phyloP scores from a whole-genome alignment of 306 rosid genomes.

The Purshia tridentata region DNA sequence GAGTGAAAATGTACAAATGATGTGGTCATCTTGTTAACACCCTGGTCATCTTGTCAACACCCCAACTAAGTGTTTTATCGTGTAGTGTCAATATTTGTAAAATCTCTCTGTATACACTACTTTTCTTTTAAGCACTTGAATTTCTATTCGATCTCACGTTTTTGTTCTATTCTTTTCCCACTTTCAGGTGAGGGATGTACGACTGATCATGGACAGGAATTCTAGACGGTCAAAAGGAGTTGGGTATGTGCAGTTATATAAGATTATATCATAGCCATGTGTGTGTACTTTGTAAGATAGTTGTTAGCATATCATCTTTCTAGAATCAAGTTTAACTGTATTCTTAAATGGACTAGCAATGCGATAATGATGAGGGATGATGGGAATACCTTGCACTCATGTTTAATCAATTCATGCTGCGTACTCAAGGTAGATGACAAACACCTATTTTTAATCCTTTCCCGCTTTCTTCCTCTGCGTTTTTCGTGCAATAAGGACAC shows the following conservation, averaged over 20 bases:
- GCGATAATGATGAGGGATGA: slow-evolving; percentile 98
- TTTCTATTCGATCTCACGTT: slow-evolving; percentile 10
- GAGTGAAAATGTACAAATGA: slow-evolving; percentile 39
- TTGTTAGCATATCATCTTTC: slow-evolving; percentile 49
- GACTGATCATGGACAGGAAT: slow-evolving; percentile 98
- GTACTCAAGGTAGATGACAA: slow-evolving; percentile 82
- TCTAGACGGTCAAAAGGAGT: slow-evolving; percentile 99
- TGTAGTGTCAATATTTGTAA: slow-evolving; percentile 16
- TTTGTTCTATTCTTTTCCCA: not conserved
- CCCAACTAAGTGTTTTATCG: slow-evolving; percentile 31
- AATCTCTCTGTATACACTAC: slow-evolving; percentile 8
- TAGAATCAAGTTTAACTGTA: slow-evolving; percentile 84
- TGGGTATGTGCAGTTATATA: slow-evolving; percentile 69
- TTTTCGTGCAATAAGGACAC: slow-evolving; percentile 41
- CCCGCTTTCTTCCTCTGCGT: slow-evolving; percentile 49
- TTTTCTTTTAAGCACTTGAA: not conserved
- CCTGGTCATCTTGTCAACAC: slow-evolving; percentile 29
- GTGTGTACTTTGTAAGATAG: slow-evolving; percentile 47
- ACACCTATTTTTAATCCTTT: slow-evolving; percentile 60
- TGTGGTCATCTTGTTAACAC: slow-evolving; percentile 27
- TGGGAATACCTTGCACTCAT: slow-evolving; percentile 97
- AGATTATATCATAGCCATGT: slow-evolving; percentile 20
- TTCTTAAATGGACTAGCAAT: slow-evolving; percentile 98
- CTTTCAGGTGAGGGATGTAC: slow-evolving; percentile 96
- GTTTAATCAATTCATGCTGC: slow-evolving; percentile 99